A percentile compares a stretch with the other conserved stretches of the same genome.
These are phyloP conservation scores for Loxodes magnus DNA, from an alignment of 73 alveolate species.

Conservation along the genomic window DNA sequence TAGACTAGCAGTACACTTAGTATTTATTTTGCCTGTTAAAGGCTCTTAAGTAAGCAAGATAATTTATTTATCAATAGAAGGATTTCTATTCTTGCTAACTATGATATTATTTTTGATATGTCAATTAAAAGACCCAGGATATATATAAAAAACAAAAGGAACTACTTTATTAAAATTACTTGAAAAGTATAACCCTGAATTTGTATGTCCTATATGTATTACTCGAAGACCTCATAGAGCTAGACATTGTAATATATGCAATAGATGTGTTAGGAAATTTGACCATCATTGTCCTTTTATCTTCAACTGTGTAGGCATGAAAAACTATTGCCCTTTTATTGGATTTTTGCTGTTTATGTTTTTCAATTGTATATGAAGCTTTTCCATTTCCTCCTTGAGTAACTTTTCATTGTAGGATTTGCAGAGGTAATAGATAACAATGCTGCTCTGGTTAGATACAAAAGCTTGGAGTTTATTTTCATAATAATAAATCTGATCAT, in stretches of 20 bases:
- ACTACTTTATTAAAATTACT: conserved; percentile 3
- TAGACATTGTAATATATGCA: conserved; percentile 55
- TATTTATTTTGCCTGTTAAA: neutral
- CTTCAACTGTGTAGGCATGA: conserved; percentile 57
- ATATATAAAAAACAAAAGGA: neutral
- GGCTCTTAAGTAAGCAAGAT: neutral
- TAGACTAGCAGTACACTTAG: neutral
- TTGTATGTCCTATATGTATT: conserved; percentile 47
- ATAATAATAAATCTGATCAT: neutral
- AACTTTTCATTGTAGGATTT: neutral
- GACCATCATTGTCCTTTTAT: conserved; percentile 78
- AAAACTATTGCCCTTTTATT: conserved; percentile 16
- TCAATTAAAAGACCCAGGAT: conserved; percentile 3
- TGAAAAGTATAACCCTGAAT: conserved; percentile 18
- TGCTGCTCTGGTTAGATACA: neutral
- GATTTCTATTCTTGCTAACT: neutral
- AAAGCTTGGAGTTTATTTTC: neutral
- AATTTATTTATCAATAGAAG: no score
- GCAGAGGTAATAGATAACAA: neutral
- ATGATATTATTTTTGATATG: conserved; percentile 1
- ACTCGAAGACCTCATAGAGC: conserved; percentile 34
- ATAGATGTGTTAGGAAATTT: conserved; percentile 59
- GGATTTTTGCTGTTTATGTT: neutral
- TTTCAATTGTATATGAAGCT: neutral
- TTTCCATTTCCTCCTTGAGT: neutral